Conservation (phyloP, 495 filamentous ascomycete species). For the Penicillium herquei region DNA sequence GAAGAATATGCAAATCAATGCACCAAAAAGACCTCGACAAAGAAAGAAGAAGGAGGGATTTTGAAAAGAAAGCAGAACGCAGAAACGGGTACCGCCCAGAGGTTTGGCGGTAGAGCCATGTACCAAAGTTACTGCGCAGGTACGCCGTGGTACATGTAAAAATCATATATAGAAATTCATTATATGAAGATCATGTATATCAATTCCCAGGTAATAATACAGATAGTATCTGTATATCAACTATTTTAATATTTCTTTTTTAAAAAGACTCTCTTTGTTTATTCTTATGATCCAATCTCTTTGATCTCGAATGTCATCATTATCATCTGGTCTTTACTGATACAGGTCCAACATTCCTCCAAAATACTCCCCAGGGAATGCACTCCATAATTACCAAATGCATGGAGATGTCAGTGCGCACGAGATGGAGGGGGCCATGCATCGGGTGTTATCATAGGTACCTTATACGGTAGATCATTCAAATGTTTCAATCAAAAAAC, state of each 20-base stretch:
- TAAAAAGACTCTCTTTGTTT: not conserved
- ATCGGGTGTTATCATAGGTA: not conserved
- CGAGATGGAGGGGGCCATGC: conserved; percentile 16
- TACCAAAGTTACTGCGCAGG: conserved; percentile 29
- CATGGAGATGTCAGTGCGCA: conserved; percentile 22
- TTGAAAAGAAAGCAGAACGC: conserved; percentile 15
- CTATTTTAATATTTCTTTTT: too few species aligned
- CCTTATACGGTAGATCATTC: not conserved
- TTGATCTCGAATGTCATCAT: not conserved
- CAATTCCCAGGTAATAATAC: too few species aligned
- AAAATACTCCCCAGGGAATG: not conserved
- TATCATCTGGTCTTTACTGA: too few species aligned
- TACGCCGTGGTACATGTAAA: conserved; percentile 17
- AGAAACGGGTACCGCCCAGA: conserved; percentile 1
- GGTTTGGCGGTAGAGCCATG: conserved; percentile 24
- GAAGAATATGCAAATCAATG: conserved; percentile 2
- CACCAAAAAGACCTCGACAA: not conserved
- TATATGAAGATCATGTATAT: too few species aligned
- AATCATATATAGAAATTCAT: too few species aligned
- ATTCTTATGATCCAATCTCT: not conserved
- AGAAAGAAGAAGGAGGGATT: conserved; percentile 17
- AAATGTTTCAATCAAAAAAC: not conserved
- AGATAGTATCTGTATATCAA: too few species aligned
- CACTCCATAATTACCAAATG: not conserved
- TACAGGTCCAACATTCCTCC: not conserved